A percentile compares a stretch with the other conserved stretches of the same genome.
Evolutionary conservation across 805 yeast species (phyloP).

Genomic region (Metschnikowia henanensis): DNA sequence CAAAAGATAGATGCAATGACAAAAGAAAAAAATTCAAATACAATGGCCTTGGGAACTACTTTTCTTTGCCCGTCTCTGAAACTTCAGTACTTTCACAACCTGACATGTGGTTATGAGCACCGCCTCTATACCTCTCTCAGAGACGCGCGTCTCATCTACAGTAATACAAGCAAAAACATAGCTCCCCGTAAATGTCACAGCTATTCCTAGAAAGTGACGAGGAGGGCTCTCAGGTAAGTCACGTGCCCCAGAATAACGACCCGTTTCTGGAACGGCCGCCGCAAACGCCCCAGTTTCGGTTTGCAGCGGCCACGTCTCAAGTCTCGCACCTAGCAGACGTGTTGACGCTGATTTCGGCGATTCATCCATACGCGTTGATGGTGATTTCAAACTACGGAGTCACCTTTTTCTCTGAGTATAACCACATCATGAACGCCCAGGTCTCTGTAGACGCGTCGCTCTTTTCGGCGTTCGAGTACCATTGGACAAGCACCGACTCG

Average conservation of each 20-base stretch:
- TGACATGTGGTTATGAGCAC: too few relatives aligned
- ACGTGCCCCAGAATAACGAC: not conserved
- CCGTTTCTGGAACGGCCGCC: not conserved
- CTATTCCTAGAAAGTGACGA: slow-evolving; percentile 9
- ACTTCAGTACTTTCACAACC: too few relatives aligned
- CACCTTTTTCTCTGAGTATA: slow-evolving; percentile 33
- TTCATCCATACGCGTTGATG: slow-evolving; percentile 36
- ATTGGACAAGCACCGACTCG: slow-evolving; percentile 7
- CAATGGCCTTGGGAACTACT: too few relatives aligned
- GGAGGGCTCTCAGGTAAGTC: not conserved
- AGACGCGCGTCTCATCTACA: too few relatives aligned
- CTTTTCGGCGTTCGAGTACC: slow-evolving; percentile 30
- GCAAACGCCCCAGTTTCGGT: slow-evolving; percentile 12
- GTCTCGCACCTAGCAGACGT: slow-evolving; percentile 40
- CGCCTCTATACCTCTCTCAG: too few relatives aligned
- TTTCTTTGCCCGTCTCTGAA: too few relatives aligned
- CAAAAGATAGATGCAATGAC: too few relatives aligned
- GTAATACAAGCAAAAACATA: too few relatives aligned
- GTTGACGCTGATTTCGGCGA: slow-evolving; percentile 30
- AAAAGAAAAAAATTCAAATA: too few relatives aligned
- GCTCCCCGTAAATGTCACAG: too few relatives aligned
- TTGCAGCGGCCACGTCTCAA: slow-evolving; percentile 38
- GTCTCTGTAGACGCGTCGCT: slow-evolving; percentile 37
- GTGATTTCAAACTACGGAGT: slow-evolving; percentile 34
- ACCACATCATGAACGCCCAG: slow-evolving; percentile 37